Evolutionary conservation across 2,329 filamentous ascomycete genomes (phyloP).

Genomic region (Rutstroemia sp.): DNA sequence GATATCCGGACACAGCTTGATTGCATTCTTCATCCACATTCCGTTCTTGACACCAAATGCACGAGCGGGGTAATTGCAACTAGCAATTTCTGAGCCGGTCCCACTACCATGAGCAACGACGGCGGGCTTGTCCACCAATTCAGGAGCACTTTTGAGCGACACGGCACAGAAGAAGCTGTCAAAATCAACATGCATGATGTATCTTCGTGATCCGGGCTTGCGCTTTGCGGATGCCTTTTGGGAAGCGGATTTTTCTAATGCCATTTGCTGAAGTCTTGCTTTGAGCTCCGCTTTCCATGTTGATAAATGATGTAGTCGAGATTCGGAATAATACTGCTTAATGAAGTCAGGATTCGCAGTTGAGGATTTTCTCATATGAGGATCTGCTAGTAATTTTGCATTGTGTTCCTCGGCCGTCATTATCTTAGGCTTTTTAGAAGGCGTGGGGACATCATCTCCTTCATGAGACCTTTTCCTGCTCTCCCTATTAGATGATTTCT

Average conservation of each 20-base stretch:
- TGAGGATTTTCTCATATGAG: constrained; percentile 78
- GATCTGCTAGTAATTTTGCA: constrained; percentile 73
- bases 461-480: constrained; percentile 13
- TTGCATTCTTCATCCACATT: constrained; percentile 97
- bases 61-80: constrained; percentile 90
- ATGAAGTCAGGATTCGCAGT: constrained; percentile 90
- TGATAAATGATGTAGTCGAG: constrained; percentile 86
- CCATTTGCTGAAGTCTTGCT: constrained; percentile 73
- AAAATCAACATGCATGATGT: constrained; percentile 94
- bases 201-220: constrained; percentile 59
- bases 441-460: constrained; percentile 4
- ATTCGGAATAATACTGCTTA: constrained; percentile 91
- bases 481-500: neutral
- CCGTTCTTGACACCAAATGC: constrained; percentile 87
- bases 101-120: constrained; percentile 86
- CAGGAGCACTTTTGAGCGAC: constrained; percentile 70
- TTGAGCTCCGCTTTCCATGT: constrained; percentile 97
- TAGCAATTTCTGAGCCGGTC: constrained; percentile 87
- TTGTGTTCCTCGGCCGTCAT: constrained; percentile 93
- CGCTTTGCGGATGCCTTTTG: constrained; percentile 41
- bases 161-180: constrained; percentile 98
- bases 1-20: constrained; percentile 74
- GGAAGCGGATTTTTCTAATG: constrained; percentile 56
- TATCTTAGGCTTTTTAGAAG: constrained; percentile 19
- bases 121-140: constrained; percentile 69